Evolutionary conservation across 805 yeast species (phyloP).

Genomic region (Starmerella tilneyi): DNA sequence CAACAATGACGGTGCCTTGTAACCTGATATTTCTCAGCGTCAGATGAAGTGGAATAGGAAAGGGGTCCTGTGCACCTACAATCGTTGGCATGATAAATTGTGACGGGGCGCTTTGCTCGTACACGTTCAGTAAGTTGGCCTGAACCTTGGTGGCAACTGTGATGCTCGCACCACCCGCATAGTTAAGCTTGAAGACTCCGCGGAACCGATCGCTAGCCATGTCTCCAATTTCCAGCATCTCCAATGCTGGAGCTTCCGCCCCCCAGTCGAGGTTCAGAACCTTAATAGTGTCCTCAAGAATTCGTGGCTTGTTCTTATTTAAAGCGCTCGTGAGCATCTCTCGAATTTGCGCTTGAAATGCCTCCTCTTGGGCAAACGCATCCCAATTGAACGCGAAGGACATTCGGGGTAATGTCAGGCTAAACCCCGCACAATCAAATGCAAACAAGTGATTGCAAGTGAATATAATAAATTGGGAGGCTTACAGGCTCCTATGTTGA

Average conservation of each 20-base stretch:
- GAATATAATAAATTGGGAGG: no score
- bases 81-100: conserved; percentile 59
- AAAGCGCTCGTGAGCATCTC: conserved; percentile 61
- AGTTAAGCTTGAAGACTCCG: conserved; percentile 70
- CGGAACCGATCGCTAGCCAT: conserved; percentile 63
- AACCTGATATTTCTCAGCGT: conserved; percentile 61
- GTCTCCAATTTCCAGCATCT: conserved; percentile 75
- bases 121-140: conserved; percentile 71
- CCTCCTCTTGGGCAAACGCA: conserved; percentile 54
- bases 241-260: conserved; percentile 60
- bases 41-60: conserved; percentile 69
- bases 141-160: conserved; percentile 70
- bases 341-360: conserved; percentile 46
- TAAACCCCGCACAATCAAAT: neutral
- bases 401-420: conserved; percentile 39
- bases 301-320: conserved; percentile 51
- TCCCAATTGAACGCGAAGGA: conserved; percentile 74
- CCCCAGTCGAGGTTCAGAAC: conserved; percentile 68
- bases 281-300: conserved; percentile 56
- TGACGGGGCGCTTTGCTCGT: conserved; percentile 34
- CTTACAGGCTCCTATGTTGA: no score
- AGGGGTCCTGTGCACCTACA: conserved; percentile 52
- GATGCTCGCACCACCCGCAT: conserved; percentile 64
- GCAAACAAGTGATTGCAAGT: neutral
- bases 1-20: conserved; percentile 75